A percentile compares a stretch with the other conserved stretches of the same genome.
These are phyloP conservation scores for Gynochthodes officinalis DNA, from an alignment of 257 asterid species.

Conservation along the genomic window DNA sequence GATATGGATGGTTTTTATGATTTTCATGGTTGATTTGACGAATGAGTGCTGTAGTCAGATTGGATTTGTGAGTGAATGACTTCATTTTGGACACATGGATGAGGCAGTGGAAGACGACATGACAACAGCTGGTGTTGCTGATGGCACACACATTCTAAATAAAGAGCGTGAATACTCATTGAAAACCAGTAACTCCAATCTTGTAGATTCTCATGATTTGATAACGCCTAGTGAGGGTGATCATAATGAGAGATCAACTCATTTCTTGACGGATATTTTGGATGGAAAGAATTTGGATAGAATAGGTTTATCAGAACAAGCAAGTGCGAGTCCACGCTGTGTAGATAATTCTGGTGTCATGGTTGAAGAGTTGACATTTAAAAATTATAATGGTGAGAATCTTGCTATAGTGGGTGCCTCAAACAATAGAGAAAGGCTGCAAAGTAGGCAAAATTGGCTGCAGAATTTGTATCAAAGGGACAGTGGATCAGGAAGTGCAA, in stretches of 20 bases:
- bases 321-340: conserved; percentile 80
- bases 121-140: conserved; percentile 29
- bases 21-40: background rate
- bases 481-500: conserved; percentile 53
- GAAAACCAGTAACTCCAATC: conserved; percentile 53
- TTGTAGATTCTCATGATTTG: conserved; percentile 60
- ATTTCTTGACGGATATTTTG: conserved; percentile 37
- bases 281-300: conserved; percentile 58
- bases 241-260: conserved; percentile 36
- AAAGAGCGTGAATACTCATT: conserved; percentile 50
- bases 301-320: conserved; percentile 79
- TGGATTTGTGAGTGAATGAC: conserved; percentile 18
- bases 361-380: conserved; percentile 77
- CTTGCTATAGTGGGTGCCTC: conserved; percentile 53
- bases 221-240: conserved; percentile 50
- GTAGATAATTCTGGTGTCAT: conserved; percentile 58
- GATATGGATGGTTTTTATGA: background rate
- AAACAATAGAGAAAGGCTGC: conserved; percentile 47
- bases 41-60: conserved; percentile 9
- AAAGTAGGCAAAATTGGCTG: conserved; percentile 54
- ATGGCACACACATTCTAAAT: conserved; percentile 36
- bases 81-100: conserved; percentile 30
- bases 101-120: conserved; percentile 32
- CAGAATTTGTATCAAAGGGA: conserved; percentile 61
- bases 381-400: conserved; percentile 58